Evolutionary conservation across 306 rosid species (phyloP).

Genomic region (Quillaja saponaria): DNA sequence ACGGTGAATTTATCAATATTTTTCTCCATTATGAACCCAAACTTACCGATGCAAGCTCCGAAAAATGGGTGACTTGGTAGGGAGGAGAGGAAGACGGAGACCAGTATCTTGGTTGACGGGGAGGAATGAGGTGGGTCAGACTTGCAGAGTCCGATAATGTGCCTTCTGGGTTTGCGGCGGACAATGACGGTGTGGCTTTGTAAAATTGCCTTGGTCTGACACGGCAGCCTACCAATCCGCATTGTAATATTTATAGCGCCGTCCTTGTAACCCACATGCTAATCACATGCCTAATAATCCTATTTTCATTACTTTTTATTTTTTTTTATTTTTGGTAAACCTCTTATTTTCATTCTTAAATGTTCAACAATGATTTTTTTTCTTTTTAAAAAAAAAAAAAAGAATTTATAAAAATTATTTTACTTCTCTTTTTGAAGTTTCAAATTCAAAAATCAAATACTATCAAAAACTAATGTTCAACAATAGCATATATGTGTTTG

Average conservation of each 20-base stretch:
- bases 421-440: no score
- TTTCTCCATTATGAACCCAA: conserved; percentile 6
- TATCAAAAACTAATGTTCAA: no score
- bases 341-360: not conserved
- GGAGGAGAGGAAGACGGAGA: not conserved
- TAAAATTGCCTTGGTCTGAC: no score
- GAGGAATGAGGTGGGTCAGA: not conserved
- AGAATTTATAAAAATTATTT: no score
- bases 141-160: conserved; percentile 24
- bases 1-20: conserved; percentile 30
- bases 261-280: conserved; percentile 41
- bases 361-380: not conserved
- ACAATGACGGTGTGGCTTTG: no score
- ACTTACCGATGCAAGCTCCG: conserved; percentile 9
- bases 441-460: no score
- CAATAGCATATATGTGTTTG: no score
- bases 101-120: not conserved
- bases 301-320: not conserved
- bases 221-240: conserved; percentile 16
- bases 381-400: no score
- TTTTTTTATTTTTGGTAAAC: not conserved
- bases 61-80: conserved; percentile 15
- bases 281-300: not conserved
- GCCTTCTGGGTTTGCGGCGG: not conserved
- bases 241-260: conserved; percentile 35